Base-by-base conservation (phyloP, 306 rosid species). In the Biancaea sappan region DNA sequence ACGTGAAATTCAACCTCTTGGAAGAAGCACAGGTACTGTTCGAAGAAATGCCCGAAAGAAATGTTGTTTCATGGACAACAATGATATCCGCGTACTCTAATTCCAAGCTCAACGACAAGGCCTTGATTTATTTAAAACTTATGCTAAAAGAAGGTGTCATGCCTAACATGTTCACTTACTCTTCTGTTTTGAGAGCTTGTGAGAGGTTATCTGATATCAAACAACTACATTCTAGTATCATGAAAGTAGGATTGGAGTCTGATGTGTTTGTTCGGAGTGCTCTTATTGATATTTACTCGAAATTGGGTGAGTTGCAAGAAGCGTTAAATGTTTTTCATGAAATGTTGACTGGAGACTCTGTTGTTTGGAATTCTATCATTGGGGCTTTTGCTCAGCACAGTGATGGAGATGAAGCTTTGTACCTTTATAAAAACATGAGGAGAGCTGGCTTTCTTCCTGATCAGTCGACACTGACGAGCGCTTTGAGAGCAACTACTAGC, bases 351-450 rank as follows among this genome's bases (percentile, higher is more conserved):
- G 80, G 83, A 10, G 97, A 91, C 38, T 59, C 81, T 65, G 94
- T 94, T 51, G 97, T 94, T 75, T 94, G 97, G 96, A 94, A 79
- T 79, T 89, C 98, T 51, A 85, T 91, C 28, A 85, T 88, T 75
- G 94, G 91, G 35, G 98, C 92, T 28, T 86, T 86, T 79, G 97
- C 97, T 51, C 98, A 91, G 83, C 92, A 89, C 77, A 86, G 82
- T 60, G 88, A 89, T 52, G 91, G 97, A 22, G 85, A 91, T 66
- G 97, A 91, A 68, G 97, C 98, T 59, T 29, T 93, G 53, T 16
- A 57, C 43, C 82, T 91, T 29, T 93, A 84, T 77, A 91, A 77
- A 85, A 82, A 79, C 10, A 93, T 93, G 98, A 89, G 90, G 71
- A 77, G 86, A 28, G 82, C 74, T 1, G 88, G 94, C 13, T 88